A percentile compares a stretch with the other conserved stretches of the same genome.
phyloP scores from a whole-genome alignment of 192 early-diverging fungal species.

The Funneliformis mosseae region DNA sequence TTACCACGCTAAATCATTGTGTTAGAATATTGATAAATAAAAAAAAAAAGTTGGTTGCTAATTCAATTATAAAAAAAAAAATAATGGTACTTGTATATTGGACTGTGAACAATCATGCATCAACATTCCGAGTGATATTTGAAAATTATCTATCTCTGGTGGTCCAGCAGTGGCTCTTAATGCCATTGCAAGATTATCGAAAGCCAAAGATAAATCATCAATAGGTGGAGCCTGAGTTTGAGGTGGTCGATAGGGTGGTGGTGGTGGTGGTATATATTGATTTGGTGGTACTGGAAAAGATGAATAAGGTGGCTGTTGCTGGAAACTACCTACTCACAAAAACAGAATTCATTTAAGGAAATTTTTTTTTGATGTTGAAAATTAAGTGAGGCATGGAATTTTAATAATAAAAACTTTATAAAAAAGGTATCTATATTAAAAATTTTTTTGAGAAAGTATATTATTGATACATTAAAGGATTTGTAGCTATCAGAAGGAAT shows the following conservation, averaged over 20 bases:
- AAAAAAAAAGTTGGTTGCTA: neutral
- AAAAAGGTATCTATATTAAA: neutral
- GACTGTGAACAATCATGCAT: slow-evolving; percentile 58
- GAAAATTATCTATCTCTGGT: slow-evolving; percentile 30
- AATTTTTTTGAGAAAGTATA: too few relatives aligned
- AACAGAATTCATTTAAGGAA: neutral
- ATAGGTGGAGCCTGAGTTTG: neutral
- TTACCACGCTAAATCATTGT: slow-evolving; percentile 47
- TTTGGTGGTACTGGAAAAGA: slow-evolving; percentile 26
- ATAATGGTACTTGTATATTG: slow-evolving; percentile 50
- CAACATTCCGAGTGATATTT: slow-evolving; percentile 42
- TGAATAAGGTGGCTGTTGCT: slow-evolving; percentile 23
- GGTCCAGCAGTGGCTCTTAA: slow-evolving; percentile 32
- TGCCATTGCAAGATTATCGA: slow-evolving; percentile 26
- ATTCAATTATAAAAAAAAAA: neutral
- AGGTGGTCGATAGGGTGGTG: slow-evolving; percentile 13
- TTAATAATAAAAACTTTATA: neutral
- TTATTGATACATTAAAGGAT: neutral
- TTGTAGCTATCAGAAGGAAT: neutral
- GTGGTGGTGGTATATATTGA: slow-evolving; percentile 32
- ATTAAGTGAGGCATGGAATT: neutral
- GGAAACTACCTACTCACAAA: slow-evolving; percentile 26
- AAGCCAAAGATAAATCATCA: slow-evolving; percentile 22
- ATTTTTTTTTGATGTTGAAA: neutral
- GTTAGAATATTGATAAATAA: neutral